Conservation (phyloP, 2,329 filamentous ascomycete genomes). For the Aspergillus viridinutans region DNA sequence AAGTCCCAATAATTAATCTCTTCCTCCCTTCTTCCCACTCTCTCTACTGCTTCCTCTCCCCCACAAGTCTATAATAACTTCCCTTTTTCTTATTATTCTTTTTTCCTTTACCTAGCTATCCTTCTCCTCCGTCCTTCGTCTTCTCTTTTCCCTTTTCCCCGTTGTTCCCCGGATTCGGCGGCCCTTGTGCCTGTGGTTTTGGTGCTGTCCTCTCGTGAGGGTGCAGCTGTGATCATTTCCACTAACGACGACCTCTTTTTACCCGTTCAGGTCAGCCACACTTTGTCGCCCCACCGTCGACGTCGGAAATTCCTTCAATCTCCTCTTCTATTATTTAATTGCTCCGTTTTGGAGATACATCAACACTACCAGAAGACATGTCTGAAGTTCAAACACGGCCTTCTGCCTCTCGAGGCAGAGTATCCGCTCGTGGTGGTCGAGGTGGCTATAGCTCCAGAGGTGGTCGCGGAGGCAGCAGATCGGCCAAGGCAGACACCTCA, state of each 20-base stretch:
- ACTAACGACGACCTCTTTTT: conserved; percentile 20
- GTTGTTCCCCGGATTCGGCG: conserved; percentile 19
- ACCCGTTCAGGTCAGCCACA: conserved; percentile 29
- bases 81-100: conserved; percentile 6
- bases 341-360: conserved; percentile 23
- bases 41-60: conserved; percentile 11
- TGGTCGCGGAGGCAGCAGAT: conserved; percentile 63
- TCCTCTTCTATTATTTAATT: conserved; percentile 24
- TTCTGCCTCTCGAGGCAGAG: conserved; percentile 80
- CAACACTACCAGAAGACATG: conserved; percentile 58
- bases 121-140: conserved; percentile 14
- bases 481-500: conserved; percentile 70
- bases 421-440: conserved; percentile 80
- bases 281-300: conserved; percentile 25
- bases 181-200: conserved; percentile 31
- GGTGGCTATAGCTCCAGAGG: conserved; percentile 68
- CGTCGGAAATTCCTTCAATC: conserved; percentile 22
- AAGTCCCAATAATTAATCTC: conserved; percentile 1
- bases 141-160: conserved; percentile 14
- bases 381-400: conserved; percentile 89
- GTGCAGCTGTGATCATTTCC: conserved; percentile 32
- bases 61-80: conserved; percentile 7
- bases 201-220: conserved; percentile 37
- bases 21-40: conserved; percentile 12
- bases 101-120: conserved; percentile 4